Evolutionary conservation across 139 green algal species (phyloP).

Genomic region (Zygnema cylindricum): DNA sequence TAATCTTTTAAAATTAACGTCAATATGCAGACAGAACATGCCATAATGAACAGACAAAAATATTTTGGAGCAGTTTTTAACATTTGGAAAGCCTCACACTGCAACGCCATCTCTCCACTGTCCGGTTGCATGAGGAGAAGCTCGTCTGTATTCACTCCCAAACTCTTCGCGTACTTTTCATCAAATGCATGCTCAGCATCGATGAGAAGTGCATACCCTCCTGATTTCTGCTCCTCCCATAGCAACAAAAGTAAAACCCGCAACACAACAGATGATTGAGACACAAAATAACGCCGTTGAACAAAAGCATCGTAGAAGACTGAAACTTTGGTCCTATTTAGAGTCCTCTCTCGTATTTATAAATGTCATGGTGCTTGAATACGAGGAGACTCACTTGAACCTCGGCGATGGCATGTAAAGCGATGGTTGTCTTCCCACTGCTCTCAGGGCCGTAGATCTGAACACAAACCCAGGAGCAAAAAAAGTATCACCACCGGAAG

Average conservation of each 20-base stretch:
- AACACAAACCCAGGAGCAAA: not conserved
- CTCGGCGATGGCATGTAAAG: conserved; percentile 89
- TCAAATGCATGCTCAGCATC: conserved; percentile 97
- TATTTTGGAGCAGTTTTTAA: no score
- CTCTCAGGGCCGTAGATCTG: conserved; percentile 92
- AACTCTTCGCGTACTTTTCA: conserved; percentile 73
- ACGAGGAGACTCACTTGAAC: conserved; percentile 4
- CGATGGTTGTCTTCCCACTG: conserved; percentile 94
- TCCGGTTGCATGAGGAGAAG: conserved; percentile 81
- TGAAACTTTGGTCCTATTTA: no score
- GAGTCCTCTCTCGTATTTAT: no score
- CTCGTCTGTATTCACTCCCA: conserved; percentile 76
- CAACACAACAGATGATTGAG: no score
- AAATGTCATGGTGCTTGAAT: no score
- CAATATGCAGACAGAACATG: no score
- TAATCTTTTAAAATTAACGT: no score
- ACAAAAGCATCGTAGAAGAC: no score
- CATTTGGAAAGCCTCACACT: conserved; percentile 66
- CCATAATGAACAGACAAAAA: no score
- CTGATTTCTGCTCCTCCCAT: conserved; percentile 67
- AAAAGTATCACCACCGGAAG: no score
- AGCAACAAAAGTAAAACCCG: no score
- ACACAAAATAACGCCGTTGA: no score
- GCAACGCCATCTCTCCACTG: conserved; percentile 82
- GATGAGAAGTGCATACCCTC: conserved; percentile 80